phyloP scores from a whole-genome alignment of 306 rosid genomes.

The Quercus parvula region DNA sequence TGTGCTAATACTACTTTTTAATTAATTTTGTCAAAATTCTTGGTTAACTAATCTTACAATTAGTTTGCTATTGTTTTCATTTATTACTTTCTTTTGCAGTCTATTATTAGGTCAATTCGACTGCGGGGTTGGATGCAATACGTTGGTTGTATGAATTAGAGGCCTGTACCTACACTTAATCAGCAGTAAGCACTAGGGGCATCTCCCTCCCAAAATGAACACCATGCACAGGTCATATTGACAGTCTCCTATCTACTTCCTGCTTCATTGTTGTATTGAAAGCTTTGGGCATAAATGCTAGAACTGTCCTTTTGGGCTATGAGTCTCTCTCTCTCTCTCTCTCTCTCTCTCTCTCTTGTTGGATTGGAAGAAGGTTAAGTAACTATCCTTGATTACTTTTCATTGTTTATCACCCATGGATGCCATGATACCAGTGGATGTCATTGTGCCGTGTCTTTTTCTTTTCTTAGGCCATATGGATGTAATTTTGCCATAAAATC shows the following conservation, averaged over 20 bases:
- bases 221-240: background rate
- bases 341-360: too few relatives aligned
- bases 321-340: too few relatives aligned
- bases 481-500: background rate
- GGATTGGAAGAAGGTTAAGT: background rate
- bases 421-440: background rate
- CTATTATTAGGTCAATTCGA: background rate
- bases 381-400: background rate
- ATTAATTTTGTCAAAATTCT: too few relatives aligned
- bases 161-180: background rate
- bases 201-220: background rate
- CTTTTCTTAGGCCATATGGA: background rate
- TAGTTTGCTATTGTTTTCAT: background rate
- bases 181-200: background rate
- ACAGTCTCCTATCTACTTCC: background rate
- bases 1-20: too few relatives aligned
- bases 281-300: background rate
- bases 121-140: background rate
- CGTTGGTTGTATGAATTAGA: background rate
- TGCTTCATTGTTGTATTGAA: background rate
- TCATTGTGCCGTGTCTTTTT: background rate
- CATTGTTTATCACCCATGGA: background rate
- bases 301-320: background rate
- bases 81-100: background rate
- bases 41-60: too few relatives aligned